Conservation (phyloP, 805 yeast species). For the Saturnispora ahearnii region DNA sequence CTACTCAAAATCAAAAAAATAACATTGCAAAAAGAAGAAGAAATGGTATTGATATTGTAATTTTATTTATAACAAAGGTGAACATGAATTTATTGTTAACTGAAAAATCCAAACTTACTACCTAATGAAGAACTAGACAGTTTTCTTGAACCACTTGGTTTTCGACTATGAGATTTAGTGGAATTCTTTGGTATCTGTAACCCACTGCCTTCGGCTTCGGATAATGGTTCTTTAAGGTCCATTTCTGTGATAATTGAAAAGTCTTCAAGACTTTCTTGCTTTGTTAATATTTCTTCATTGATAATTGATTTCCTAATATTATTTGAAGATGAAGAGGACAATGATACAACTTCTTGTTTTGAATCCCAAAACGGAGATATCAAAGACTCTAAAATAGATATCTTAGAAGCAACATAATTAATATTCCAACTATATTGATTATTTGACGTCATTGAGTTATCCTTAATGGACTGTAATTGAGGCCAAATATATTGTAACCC, state of each 20-base stretch:
- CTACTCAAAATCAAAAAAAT: neutral
- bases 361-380: neutral
- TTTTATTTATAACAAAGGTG: neutral
- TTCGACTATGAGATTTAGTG: neutral
- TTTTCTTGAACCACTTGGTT: neutral
- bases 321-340: neutral
- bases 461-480: neutral
- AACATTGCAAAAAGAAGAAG: neutral
- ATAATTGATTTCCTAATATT: neutral
- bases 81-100: neutral
- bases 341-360: neutral
- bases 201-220: neutral
- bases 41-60: neutral
- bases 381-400: neutral
- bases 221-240: slow-evolving; percentile 15
- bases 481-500: neutral
- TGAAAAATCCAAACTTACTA: slow-evolving; percentile 7
- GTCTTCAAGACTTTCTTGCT: slow-evolving; percentile 24
- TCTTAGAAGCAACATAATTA: neutral
- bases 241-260: slow-evolving; percentile 39
- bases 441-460: neutral
- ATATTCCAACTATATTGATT: neutral
- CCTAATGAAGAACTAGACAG: slow-evolving; percentile 3
- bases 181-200: neutral
- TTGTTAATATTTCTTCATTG: neutral